These are phyloP conservation scores for Aegilops sharonensis DNA, from an alignment of 176 grass and related monocot genomes.

Conservation along the genomic window DNA sequence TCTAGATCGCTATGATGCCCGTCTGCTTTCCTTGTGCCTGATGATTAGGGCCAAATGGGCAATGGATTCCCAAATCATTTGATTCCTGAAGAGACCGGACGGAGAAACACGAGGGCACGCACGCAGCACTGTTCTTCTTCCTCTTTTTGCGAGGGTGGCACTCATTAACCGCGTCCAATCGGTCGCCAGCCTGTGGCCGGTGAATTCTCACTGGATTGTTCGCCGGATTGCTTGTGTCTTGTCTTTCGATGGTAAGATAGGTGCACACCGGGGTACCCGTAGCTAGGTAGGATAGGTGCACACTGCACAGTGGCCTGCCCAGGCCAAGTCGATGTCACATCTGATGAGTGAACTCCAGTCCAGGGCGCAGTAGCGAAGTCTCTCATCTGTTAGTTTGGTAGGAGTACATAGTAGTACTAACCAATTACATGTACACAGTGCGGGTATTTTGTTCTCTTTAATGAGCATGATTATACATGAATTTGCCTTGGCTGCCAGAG, in stretches of 20 bases:
- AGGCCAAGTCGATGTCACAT: constrained; percentile 12
- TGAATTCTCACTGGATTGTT: neutral
- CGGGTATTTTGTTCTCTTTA: too few species aligned
- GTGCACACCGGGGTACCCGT: too few species aligned
- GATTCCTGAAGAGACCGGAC: neutral
- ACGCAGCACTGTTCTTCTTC: neutral
- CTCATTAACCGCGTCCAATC: neutral
- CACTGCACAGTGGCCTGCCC: neutral
- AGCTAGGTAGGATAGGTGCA: too few species aligned
- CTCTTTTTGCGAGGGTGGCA: neutral
- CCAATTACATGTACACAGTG: neutral
- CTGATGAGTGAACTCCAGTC: neutral
- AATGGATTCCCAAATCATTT: constrained; percentile 38
- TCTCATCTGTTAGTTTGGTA: too few species aligned
- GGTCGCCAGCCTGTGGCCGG: neutral
- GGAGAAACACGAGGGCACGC: neutral
- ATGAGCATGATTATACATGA: neutral
- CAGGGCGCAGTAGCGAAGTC: too few species aligned
- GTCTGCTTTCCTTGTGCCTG: constrained; percentile 26
- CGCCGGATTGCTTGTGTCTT: neutral
- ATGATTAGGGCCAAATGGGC: constrained; percentile 32
- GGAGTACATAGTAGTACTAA: too few species aligned
- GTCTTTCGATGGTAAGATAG: neutral
- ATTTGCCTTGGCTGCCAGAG: neutral
- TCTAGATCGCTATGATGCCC: constrained; percentile 1